Percentiles rank a stretch among this genome's conserved stretches.
Evolutionary conservation across 306 rosid species (phyloP).

Genomic region (Astragalus glycyphyllos): DNA sequence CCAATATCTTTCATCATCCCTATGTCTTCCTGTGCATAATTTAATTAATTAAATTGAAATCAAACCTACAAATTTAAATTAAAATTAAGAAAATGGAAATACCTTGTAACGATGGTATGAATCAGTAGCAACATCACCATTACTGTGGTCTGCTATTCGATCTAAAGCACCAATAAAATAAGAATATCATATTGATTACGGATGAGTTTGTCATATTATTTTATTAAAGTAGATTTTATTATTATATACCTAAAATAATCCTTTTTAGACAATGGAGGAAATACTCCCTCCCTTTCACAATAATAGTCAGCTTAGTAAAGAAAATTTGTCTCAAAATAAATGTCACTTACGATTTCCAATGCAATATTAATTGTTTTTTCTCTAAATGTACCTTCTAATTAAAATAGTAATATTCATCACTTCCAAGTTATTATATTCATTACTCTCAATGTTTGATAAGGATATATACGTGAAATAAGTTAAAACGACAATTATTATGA

Average conservation of each 20-base stretch:
- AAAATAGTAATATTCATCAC: too few relatives aligned
- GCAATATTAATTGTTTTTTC: too few relatives aligned
- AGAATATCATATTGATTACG: neutral
- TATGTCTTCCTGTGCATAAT: constrained; percentile 49
- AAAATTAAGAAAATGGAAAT: constrained; percentile 21
- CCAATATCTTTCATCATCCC: constrained; percentile 54
- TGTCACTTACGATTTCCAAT: too few relatives aligned
- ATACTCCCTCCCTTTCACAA: too few relatives aligned
- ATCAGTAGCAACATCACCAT: constrained; percentile 53
- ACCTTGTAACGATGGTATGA: constrained; percentile 60
- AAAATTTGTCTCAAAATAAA: too few relatives aligned
- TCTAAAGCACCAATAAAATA: constrained; percentile 38
- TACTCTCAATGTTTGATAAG: too few relatives aligned
- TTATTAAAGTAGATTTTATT: neutral
- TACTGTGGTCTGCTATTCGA: constrained; percentile 51
- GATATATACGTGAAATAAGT: too few relatives aligned
- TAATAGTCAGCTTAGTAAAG: too few relatives aligned
- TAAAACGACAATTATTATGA: too few relatives aligned
- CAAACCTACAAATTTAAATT: neutral
- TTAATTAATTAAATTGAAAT: neutral
- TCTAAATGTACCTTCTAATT: too few relatives aligned
- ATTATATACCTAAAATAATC: too few relatives aligned
- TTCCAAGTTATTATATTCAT: too few relatives aligned
- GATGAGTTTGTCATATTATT: neutral
- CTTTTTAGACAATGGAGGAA: neutral